phyloP scores from a whole-genome alignment of 148 eudicot species.

The Camellia sinensis region DNA sequence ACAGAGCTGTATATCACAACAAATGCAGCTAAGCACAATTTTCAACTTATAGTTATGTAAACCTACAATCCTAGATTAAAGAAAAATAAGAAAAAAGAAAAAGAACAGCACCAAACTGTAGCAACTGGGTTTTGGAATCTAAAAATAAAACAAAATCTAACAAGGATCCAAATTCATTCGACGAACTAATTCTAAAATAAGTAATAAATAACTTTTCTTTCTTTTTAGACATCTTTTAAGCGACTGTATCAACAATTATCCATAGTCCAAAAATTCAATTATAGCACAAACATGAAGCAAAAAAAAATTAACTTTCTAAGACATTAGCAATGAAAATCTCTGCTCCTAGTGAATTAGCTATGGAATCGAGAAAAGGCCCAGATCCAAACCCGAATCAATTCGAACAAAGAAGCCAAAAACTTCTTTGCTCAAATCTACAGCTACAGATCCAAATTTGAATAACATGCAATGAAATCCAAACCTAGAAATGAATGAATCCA shows the following conservation, averaged over 20 bases:
- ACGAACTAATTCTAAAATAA: neutral
- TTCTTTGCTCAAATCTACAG: neutral
- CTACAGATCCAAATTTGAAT: neutral
- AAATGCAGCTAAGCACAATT: neutral
- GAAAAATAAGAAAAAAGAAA: too few species aligned
- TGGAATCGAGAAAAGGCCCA: neutral
- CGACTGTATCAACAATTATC: conserved; percentile 1
- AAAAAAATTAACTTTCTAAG: neutral
- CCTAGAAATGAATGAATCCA: conserved; percentile 5
- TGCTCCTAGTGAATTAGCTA: neutral
- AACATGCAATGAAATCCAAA: neutral
- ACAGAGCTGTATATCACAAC: neutral
- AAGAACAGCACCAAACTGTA: neutral
- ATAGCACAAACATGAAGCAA: neutral
- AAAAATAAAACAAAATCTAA: neutral
- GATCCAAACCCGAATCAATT: neutral
- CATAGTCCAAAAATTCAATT: neutral
- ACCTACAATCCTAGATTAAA: neutral
- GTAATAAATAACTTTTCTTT: neutral
- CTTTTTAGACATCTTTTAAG: neutral
- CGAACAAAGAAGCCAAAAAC: neutral
- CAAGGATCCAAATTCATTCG: neutral
- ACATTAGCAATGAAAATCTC: neutral
- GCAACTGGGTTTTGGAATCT: neutral
- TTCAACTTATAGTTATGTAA: neutral